A percentile compares a stretch with the other conserved stretches of the same genome.
Evolutionary conservation across 176 grass and related monocot genomes (phyloP).

Genomic region (Cenchrus americanus): DNA sequence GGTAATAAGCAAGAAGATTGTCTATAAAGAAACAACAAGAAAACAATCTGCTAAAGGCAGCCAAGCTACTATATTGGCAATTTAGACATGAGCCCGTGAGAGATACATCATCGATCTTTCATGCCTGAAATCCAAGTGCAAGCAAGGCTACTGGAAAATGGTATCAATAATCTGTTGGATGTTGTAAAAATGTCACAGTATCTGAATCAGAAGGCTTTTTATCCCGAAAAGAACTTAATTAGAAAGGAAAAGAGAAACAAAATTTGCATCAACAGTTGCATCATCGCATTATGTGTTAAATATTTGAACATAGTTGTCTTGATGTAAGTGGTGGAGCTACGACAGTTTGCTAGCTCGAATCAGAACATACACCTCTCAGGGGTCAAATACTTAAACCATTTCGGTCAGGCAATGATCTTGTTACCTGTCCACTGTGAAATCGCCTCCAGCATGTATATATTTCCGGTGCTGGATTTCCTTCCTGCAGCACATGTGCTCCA

Average conservation of each 20-base stretch:
- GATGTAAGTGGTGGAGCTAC: background rate
- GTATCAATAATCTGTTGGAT: background rate
- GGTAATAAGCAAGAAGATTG: no score
- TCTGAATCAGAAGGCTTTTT: background rate
- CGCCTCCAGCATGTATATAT: constrained; percentile 43
- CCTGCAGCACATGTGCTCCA: constrained; percentile 24
- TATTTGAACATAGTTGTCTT: background rate
- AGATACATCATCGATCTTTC: background rate
- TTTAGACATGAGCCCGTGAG: background rate
- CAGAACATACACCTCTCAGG: background rate
- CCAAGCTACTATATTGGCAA: background rate
- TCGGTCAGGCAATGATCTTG: background rate
- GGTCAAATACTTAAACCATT: background rate
- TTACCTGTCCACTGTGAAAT: constrained; percentile 63
- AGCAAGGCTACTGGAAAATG: no score
- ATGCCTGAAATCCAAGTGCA: background rate
- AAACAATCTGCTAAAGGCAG: background rate
- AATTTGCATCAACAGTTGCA: background rate
- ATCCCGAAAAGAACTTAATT: background rate
- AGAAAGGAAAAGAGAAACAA: background rate
- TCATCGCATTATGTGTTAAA: background rate
- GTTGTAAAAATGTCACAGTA: background rate
- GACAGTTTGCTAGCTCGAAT: background rate
- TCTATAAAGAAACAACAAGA: no score
- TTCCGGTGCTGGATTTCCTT: constrained; percentile 16